These are phyloP conservation scores for Phyllosticta citribraziliensis DNA, from an alignment of 2,329 filamentous ascomycete genomes.

Conservation along the genomic window DNA sequence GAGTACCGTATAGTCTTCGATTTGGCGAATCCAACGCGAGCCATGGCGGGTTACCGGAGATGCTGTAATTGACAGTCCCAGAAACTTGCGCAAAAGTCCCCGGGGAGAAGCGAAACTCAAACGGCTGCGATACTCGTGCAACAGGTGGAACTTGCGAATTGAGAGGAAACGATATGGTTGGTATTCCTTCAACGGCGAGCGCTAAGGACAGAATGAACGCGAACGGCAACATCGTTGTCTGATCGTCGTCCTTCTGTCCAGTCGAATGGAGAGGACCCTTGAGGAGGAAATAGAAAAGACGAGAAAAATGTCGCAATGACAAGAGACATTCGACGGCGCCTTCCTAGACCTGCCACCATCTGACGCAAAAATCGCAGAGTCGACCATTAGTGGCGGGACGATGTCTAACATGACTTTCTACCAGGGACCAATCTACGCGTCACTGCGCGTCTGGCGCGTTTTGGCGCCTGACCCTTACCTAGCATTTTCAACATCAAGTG, in stretches of 20 bases:
- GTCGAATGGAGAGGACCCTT: neutral
- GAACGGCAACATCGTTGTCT: constrained; percentile 13
- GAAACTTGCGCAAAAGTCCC: constrained; percentile 61
- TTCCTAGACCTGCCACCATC: constrained; percentile 13
- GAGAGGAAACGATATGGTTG: constrained; percentile 55
- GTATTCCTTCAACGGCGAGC: constrained; percentile 18
- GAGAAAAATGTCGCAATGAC: constrained; percentile 13
- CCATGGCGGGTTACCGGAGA: constrained; percentile 61
- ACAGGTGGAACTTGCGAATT: constrained; percentile 78
- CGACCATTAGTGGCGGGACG: constrained; percentile 14
- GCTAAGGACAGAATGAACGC: constrained; percentile 15
- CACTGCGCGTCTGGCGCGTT: constrained; percentile 12
- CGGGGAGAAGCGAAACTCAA: constrained; percentile 60
- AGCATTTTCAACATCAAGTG: constrained; percentile 3
- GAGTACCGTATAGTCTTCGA: constrained; percentile 62
- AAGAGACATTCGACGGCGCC: neutral
- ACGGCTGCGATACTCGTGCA: constrained; percentile 57
- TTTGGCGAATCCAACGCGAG: constrained; percentile 57
- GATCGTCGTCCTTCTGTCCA: neutral
- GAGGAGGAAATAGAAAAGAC: constrained; percentile 9
- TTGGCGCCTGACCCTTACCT: constrained; percentile 18
- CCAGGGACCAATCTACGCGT: constrained; percentile 16
- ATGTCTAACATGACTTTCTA: constrained; percentile 8
- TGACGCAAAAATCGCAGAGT: constrained; percentile 20
- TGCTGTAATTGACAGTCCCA: constrained; percentile 52